Evolutionary conservation across 139 green algal genomes (phyloP).

Genomic region (Medakamo hakoo): DNA sequence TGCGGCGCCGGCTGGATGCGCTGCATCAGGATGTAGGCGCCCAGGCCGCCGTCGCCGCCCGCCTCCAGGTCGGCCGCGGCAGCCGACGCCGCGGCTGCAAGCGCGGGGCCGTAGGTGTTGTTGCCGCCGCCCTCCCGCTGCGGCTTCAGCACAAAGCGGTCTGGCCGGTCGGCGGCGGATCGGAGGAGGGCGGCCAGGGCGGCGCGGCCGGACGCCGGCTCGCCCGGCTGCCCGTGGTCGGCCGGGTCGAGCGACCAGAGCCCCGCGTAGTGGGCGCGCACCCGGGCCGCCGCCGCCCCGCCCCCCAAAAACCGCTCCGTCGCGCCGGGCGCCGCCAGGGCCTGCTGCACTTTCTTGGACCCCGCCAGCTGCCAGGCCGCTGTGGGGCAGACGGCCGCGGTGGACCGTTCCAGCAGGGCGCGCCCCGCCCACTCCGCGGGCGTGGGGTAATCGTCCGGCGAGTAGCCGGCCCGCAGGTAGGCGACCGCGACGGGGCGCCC

Average conservation of each 20-base stretch:
- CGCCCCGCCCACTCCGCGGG: slow-evolving; percentile 64
- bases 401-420: slow-evolving; percentile 51
- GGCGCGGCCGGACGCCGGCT: no score
- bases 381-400: slow-evolving; percentile 70
- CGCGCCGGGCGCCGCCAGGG: slow-evolving; percentile 38
- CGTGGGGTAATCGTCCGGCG: slow-evolving; percentile 71
- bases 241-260: slow-evolving; percentile 77
- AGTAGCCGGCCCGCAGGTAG: slow-evolving; percentile 81
- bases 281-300: slow-evolving; percentile 11
- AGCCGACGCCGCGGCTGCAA: neutral
- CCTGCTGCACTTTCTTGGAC: slow-evolving; percentile 91
- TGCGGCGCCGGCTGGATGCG: slow-evolving; percentile 64
- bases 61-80: no score
- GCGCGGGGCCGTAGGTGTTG: slow-evolving; percentile 77
- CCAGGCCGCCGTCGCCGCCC: slow-evolving; percentile 21
- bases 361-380: slow-evolving; percentile 82
- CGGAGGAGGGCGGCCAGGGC: no score
- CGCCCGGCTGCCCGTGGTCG: slow-evolving; percentile 16
- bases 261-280: slow-evolving; percentile 76
- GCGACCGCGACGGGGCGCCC: slow-evolving; percentile 17
- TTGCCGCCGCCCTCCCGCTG: slow-evolving; percentile 93
- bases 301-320: slow-evolving; percentile 43
- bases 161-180: no score
- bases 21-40: slow-evolving; percentile 94
- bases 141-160: slow-evolving; percentile 81